Percentiles rank a stretch among this genome's conserved stretches.
Evolutionary conservation across 306 rosid genomes (phyloP).

Genomic region (Cicer cuneatum): DNA sequence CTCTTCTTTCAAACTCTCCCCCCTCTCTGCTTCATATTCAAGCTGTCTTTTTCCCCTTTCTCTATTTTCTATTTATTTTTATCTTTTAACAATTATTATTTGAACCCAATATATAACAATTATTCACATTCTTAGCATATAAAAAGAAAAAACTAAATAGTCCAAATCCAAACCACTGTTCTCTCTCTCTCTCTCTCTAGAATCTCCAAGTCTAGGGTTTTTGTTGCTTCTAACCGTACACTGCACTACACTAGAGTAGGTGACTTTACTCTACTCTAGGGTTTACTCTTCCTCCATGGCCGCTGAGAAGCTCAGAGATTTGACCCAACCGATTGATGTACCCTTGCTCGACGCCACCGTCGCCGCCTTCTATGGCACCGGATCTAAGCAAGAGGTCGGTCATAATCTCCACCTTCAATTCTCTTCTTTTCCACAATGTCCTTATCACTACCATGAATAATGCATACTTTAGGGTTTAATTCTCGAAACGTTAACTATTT

Average conservation of each 20-base stretch:
- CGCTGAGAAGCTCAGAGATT: slow-evolving; percentile 94
- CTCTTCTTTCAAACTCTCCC: slow-evolving; percentile 8
- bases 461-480: slow-evolving; percentile 46
- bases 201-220: slow-evolving; percentile 49
- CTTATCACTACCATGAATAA: background rate
- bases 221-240: background rate
- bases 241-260: background rate
- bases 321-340: slow-evolving; percentile 92
- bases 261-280: slow-evolving; percentile 48
- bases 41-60: slow-evolving; percentile 64
- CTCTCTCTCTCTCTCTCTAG: slow-evolving; percentile 42
- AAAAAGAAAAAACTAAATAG: slow-evolving; percentile 12
- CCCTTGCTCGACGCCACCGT: slow-evolving; percentile 92
- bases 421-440: slow-evolving; percentile 6
- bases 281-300: slow-evolving; percentile 75
- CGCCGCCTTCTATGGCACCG: slow-evolving; percentile 98
- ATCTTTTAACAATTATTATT: background rate
- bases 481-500: background rate
- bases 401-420: background rate
- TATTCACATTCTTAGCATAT: background rate
- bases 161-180: slow-evolving; percentile 37
- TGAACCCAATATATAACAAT: background rate
- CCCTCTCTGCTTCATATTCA: slow-evolving; percentile 82
- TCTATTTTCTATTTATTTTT: background rate
- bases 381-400: slow-evolving; percentile 95